phyloP scores from a whole-genome alignment of 2,329 filamentous ascomycete genomes.

The Ophiostoma sp. region DNA sequence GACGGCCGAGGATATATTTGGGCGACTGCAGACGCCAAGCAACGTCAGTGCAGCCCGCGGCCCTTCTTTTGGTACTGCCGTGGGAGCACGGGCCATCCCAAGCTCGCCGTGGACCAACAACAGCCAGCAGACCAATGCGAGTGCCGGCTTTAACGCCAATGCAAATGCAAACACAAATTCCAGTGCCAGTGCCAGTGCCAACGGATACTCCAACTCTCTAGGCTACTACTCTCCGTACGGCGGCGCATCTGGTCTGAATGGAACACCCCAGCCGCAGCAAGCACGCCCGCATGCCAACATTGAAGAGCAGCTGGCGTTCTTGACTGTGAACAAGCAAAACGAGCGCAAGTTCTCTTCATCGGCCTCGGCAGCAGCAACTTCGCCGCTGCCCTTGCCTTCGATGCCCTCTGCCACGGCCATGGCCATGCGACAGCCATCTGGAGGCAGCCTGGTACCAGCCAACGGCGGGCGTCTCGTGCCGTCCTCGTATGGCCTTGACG shows the following conservation, averaged over 20 bases:
- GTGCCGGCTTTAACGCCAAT: neutral
- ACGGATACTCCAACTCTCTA: conserved; percentile 16
- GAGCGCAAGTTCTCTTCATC: conserved; percentile 13
- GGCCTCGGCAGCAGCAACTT: neutral
- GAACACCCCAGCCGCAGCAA: neutral
- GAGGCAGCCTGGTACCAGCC: neutral
- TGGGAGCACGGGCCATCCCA: conserved; percentile 33
- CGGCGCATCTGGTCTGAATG: neutral
- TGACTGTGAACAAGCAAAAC: conserved; percentile 21
- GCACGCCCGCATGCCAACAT: conserved; percentile 20
- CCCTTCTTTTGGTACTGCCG: neutral
- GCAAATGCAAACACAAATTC: neutral
- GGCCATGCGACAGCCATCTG: neutral
- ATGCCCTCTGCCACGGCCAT: neutral
- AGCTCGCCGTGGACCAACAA: conserved; percentile 43
- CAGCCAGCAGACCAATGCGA: neutral
- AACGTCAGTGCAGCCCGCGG: neutral
- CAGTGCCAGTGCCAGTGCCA: conserved; percentile 21
- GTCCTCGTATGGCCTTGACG: conserved; percentile 19
- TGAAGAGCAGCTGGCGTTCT: conserved; percentile 24
- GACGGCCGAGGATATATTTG: conserved; percentile 49
- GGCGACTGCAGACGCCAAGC: conserved; percentile 34
- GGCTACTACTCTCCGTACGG: conserved; percentile 15
- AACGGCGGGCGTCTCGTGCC: neutral
- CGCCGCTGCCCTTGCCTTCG: neutral